Percentiles rank a stretch among this genome's conserved stretches.
These are phyloP conservation scores for Hortiboletus campestris DNA, from an alignment of 768 basidiomycete genomes.

Conservation along the genomic window DNA sequence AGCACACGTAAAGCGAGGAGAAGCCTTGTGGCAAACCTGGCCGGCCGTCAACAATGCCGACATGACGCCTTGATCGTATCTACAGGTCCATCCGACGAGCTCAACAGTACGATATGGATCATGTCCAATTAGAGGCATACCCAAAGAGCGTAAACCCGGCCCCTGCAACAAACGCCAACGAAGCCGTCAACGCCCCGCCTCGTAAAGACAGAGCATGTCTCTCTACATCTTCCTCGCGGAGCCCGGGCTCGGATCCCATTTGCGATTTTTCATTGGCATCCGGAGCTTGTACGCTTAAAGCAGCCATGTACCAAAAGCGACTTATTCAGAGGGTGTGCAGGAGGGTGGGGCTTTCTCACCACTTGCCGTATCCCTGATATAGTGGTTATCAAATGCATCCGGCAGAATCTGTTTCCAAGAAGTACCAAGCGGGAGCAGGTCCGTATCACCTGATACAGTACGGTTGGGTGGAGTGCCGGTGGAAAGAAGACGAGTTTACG, in stretches of 20 bases:
- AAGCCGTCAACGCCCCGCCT: conserved; percentile 44
- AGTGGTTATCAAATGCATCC: background rate
- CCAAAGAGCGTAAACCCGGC: conserved; percentile 65
- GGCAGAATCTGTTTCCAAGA: conserved; percentile 7
- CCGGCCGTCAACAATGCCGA: conserved; percentile 58
- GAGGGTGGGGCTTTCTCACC: background rate
- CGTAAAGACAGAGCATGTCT: conserved; percentile 15
- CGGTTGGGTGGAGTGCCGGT: background rate
- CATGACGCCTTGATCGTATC: conserved; percentile 73
- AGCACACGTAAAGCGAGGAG: background rate
- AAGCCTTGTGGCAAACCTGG: conserved; percentile 34
- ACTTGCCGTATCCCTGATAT: conserved; percentile 5
- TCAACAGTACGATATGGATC: background rate
- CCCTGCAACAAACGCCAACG: conserved; percentile 56
- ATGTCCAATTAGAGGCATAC: conserved; percentile 27
- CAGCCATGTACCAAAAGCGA: conserved; percentile 3
- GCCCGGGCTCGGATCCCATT: background rate
- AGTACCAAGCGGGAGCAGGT: background rate
- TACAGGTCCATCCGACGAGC: conserved; percentile 17
- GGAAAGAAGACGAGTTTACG: too few relatives aligned
- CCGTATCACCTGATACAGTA: conserved; percentile 6
- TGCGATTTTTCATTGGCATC: conserved; percentile 10
- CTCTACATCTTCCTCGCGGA: conserved; percentile 12
- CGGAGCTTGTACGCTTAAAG: background rate
- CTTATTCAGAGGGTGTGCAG: background rate